A percentile compares a stretch with the other conserved stretches of the same genome.
phyloP scores from a whole-genome alignment of 1,284 basidiomycete species.

The Boletus semigastroideus region DNA sequence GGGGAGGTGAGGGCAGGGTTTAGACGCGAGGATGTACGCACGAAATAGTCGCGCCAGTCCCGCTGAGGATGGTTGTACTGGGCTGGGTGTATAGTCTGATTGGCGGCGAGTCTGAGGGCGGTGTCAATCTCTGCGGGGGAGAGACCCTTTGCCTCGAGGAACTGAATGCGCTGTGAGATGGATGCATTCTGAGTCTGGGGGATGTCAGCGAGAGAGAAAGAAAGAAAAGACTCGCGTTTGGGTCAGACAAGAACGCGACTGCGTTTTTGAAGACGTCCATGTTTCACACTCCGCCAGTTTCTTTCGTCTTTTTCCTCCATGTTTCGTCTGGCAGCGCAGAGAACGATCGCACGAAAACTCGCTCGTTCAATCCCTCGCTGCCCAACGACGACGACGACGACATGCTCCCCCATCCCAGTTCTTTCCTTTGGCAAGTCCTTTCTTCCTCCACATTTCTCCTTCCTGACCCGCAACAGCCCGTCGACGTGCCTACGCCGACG shows the following conservation, averaged over 20 bases:
- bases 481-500: constrained; percentile 73
- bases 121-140: constrained; percentile 84
- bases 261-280: constrained; percentile 67
- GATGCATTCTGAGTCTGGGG: constrained; percentile 70
- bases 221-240: constrained; percentile 48
- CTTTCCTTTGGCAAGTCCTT: constrained; percentile 12
- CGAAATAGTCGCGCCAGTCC: constrained; percentile 97
- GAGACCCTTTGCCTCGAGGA: constrained; percentile 93
- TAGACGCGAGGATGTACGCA: constrained; percentile 40
- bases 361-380: constrained; percentile 42
- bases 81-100: constrained; percentile 38
- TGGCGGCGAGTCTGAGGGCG: constrained; percentile 68
- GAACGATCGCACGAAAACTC: constrained; percentile 39
- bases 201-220: neutral
- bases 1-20: constrained; percentile 25
- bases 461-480: constrained; percentile 3
- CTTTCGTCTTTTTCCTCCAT: constrained; percentile 20
- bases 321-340: constrained; percentile 53
- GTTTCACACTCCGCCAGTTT: constrained; percentile 31
- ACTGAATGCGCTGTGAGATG: constrained; percentile 84
- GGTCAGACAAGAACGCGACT: constrained; percentile 77
- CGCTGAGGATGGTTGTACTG: constrained; percentile 50
- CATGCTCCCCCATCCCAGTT: constrained; percentile 6
- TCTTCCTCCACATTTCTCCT: constrained; percentile 5
- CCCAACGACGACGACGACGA: constrained; percentile 23